A percentile compares a stretch with the other conserved stretches of the same genome.
phyloP scores from a whole-genome alignment of 768 basidiomycete species.

The Lactarius indigo region DNA sequence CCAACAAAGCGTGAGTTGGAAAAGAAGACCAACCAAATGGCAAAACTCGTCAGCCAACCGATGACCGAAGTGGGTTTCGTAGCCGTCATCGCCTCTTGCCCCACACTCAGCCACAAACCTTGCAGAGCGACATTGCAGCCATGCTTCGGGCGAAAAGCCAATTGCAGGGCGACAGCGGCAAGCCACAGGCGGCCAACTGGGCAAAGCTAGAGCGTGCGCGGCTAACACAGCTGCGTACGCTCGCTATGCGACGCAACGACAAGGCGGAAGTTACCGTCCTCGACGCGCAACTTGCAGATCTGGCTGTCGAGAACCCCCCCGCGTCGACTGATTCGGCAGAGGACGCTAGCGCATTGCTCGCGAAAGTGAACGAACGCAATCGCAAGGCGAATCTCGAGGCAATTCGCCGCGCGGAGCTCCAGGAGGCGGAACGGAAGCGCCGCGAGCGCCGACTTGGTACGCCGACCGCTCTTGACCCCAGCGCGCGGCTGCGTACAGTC shows the following conservation, averaged over 20 bases:
- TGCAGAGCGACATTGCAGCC: slow-evolving; percentile 75
- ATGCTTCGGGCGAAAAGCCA: slow-evolving; percentile 67
- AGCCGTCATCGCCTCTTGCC: not conserved
- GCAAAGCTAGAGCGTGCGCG: slow-evolving; percentile 59
- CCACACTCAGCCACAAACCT: slow-evolving; percentile 10
- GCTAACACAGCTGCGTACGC: slow-evolving; percentile 64
- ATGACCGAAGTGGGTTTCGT: slow-evolving; percentile 64
- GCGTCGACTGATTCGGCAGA: slow-evolving; percentile 23
- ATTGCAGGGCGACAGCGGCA: slow-evolving; percentile 28
- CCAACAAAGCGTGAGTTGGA: slow-evolving; percentile 66
- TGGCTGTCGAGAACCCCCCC: slow-evolving; percentile 33
- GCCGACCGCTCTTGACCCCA: slow-evolving; percentile 48
- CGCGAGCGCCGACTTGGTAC: slow-evolving; percentile 58
- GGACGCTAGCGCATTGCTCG: slow-evolving; percentile 43
- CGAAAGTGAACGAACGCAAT: slow-evolving; percentile 87
- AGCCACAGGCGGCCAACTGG: slow-evolving; percentile 36
- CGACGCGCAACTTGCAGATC: slow-evolving; percentile 58
- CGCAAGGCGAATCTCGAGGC: slow-evolving; percentile 79
- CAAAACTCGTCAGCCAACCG: slow-evolving; percentile 52
- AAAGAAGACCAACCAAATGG: slow-evolving; percentile 62
- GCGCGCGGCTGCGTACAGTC: slow-evolving; percentile 63
- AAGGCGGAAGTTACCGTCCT: slow-evolving; percentile 55
- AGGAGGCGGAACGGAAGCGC: slow-evolving; percentile 65
- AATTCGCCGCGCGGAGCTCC: slow-evolving; percentile 70
- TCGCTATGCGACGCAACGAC: slow-evolving; percentile 76